phyloP scores from a whole-genome alignment of 2,329 filamentous ascomycete genomes.

The Graphilbum ipis-grandicollis region DNA sequence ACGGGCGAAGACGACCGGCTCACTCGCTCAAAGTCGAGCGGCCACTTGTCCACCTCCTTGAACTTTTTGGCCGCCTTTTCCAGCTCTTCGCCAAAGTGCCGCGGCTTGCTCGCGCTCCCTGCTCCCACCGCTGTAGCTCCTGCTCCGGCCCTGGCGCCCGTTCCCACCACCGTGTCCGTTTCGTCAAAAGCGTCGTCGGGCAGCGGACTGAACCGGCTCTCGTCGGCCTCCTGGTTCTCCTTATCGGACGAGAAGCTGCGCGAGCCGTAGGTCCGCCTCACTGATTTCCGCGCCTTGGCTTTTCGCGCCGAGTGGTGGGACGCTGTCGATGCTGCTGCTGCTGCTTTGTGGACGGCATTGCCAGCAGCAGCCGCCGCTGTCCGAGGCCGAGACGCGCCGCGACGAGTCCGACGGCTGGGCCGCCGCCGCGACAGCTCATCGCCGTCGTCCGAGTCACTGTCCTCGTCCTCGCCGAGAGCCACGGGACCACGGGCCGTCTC shows the following conservation, averaged over 20 bases:
- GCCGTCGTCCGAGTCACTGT: no score
- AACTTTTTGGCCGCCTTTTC: slow-evolving; percentile 45
- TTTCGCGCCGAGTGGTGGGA: no score
- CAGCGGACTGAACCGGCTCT: slow-evolving; percentile 20
- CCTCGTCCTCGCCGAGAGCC: no score
- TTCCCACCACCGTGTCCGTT: slow-evolving; percentile 12
- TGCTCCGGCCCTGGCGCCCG: no score
- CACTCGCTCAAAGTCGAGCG: slow-evolving; percentile 49
- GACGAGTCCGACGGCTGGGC: slow-evolving; percentile 16
- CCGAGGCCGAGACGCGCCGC: neutral
- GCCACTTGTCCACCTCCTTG: slow-evolving; percentile 51
- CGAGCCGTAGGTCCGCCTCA: slow-evolving; percentile 30
- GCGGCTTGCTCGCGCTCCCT: slow-evolving; percentile 13
- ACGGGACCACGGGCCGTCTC: no score
- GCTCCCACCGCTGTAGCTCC: no score
- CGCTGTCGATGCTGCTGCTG: no score
- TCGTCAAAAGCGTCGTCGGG: slow-evolving; percentile 27
- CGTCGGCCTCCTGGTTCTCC: slow-evolving; percentile 31
- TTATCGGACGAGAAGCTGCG: slow-evolving; percentile 33
- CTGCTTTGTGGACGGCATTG: slow-evolving; percentile 1
- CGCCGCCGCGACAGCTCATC: slow-evolving; percentile 34
- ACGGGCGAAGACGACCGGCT: slow-evolving; percentile 36
- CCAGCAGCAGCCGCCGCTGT: neutral
- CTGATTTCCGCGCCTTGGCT: slow-evolving; percentile 10
- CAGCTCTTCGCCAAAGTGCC: slow-evolving; percentile 26